Evolutionary conservation across 1,284 basidiomycete genomes (phyloP).

Genomic region (Rhodotorula sp.): DNA sequence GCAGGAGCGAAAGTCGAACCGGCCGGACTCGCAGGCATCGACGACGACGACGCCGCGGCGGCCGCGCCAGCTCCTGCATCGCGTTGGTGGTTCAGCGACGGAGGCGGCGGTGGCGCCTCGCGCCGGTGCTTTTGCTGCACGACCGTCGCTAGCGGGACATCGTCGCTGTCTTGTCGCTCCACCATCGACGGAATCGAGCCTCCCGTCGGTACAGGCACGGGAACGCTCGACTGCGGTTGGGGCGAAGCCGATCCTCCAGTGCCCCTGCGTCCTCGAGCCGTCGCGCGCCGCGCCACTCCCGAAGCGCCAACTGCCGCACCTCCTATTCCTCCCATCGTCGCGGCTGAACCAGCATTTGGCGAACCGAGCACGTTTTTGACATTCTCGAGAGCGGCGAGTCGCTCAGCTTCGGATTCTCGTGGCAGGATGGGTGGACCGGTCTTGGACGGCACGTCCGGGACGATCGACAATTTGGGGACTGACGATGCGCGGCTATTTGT

Average conservation of each 20-base stretch:
- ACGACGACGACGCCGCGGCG: not conserved
- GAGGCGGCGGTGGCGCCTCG: constrained; percentile 20
- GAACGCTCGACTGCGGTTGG: not conserved
- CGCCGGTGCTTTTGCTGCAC: constrained; percentile 26
- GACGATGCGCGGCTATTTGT: constrained; percentile 22
- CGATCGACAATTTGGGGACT: constrained; percentile 7
- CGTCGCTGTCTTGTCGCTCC: constrained; percentile 28
- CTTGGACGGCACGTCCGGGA: not conserved
- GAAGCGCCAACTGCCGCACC: not conserved
- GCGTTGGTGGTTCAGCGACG: not conserved
- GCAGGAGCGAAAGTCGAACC: not conserved
- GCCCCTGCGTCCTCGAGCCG: constrained; percentile 7
- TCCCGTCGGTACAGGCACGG: not conserved
- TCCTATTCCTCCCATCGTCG: no score
- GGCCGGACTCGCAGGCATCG: not conserved
- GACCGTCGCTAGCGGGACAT: constrained; percentile 31
- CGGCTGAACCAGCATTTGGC: constrained; percentile 9
- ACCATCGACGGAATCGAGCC: not conserved
- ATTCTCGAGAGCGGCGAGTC: constrained; percentile 53
- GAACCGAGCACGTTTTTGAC: constrained; percentile 51
- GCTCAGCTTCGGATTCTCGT: constrained; percentile 51
- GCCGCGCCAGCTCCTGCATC: not conserved
- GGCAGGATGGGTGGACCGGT: not conserved
- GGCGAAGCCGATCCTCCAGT: not conserved
- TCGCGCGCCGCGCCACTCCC: constrained; percentile 6